Base-by-base conservation (phyloP, 768 basidiomycete genomes). In the Lactifluus subvellereus region DNA sequence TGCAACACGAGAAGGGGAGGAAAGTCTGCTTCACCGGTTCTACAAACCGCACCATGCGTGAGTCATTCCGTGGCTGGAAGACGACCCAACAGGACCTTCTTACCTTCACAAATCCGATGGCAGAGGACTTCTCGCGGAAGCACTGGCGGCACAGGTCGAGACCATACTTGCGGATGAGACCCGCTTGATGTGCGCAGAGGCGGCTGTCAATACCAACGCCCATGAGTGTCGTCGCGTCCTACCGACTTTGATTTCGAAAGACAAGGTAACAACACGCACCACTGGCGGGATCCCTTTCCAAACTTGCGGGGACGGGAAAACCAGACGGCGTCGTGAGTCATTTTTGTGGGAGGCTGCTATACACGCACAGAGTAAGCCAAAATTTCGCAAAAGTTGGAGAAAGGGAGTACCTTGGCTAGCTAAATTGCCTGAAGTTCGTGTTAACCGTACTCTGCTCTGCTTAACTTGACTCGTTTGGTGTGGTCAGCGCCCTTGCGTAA, bases 281-380 rank as follows among this genome's bases (percentile, higher is more conserved):
- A 97, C 77, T 95, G 91, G 74, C 94, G 91, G 75, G 87, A 86
- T 73, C 94, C 94, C 80, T 96, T 96, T 75, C 94, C 94, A 79
- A 71, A 96, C 78, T 91, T 96, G 77, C 94, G 85, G 66, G 94
- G 94, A 72, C 90, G 91, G 77, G 91, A 93, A 79, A 94, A 94
- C 94, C 94, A 97, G 79, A 97, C 87, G 72, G 93, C 88, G 83
- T 95, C 91, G 91, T 96, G 94, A 73, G 94, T 94, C 94, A 96
- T 93, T 79, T 83, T 87, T 64, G 54, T 22, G 48, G 42, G 53
- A 62, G 10, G 57, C 18, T 57, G 16, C 49, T 47, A 54, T 14
- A 33, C 14, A 48, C n/a, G 57, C 63, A 38, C 38, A n/a, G 38
- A 59, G 64, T 33, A 52, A 63, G 49, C 54, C 3, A 2, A 3